Evolutionary conservation across 768 basidiomycete genomes (phyloP).

Genomic region (Mycena polygramma): DNA sequence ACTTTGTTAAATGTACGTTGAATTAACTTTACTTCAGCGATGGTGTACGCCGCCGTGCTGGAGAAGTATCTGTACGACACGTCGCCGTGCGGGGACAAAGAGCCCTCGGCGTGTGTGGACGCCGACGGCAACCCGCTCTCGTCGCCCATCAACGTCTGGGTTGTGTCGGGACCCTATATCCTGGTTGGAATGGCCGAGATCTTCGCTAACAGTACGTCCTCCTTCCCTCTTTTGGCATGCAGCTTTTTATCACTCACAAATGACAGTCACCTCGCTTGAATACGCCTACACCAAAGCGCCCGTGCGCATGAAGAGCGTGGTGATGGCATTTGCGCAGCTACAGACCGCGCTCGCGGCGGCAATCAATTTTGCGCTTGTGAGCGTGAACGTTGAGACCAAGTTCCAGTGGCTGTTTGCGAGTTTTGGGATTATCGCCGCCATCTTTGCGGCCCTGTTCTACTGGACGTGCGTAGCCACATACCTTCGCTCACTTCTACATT

Average conservation of each 20-base stretch:
- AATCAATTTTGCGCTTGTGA: conserved; percentile 61
- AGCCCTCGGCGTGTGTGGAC: conserved; percentile 55
- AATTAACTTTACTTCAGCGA: conserved; percentile 46
- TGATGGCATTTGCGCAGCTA: conserved; percentile 68
- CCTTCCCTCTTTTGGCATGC: conserved; percentile 9
- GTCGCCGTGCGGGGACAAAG: conserved; percentile 60
- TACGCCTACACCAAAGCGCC: conserved; percentile 67
- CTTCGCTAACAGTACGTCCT: conserved; percentile 69
- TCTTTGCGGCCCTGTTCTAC: conserved; percentile 64
- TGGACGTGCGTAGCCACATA: conserved; percentile 43
- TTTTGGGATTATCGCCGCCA: conserved; percentile 58
- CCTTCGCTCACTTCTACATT: not conserved
- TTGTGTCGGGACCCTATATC: conserved; percentile 63
- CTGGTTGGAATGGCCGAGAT: conserved; percentile 70
- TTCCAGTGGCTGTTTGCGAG: conserved; percentile 65
- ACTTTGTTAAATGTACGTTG: not conserved
- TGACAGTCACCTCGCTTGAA: conserved; percentile 37
- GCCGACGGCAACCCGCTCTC: conserved; percentile 47
- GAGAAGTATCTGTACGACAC: conserved; percentile 58
- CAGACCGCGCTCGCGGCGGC: conserved; percentile 63
- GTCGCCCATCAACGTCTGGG: conserved; percentile 64
- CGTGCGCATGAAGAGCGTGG: conserved; percentile 73
- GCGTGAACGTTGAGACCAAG: conserved; percentile 59
- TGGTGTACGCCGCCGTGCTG: conserved; percentile 65
- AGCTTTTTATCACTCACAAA: not conserved